These are phyloP conservation scores for Suillus luteus DNA, from an alignment of 768 basidiomycete genomes.

Conservation along the genomic window DNA sequence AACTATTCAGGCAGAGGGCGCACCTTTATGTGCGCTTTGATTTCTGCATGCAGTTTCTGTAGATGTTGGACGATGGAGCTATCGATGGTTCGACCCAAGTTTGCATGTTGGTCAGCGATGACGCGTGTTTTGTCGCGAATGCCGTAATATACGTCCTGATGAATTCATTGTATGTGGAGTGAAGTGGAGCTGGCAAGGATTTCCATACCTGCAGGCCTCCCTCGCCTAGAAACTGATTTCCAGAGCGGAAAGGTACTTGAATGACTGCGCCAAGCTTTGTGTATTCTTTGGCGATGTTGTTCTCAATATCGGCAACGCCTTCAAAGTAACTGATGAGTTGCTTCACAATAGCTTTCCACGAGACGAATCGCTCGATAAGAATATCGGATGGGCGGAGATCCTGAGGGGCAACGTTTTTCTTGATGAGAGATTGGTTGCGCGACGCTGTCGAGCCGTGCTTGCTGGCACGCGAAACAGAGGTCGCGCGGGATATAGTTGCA, in stretches of 20 bases:
- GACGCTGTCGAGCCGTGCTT: conserved; percentile 73
- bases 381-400: conserved; percentile 93
- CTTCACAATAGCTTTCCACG: conserved; percentile 97
- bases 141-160: conserved; percentile 86
- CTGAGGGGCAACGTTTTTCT: conserved; percentile 89
- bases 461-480: conserved; percentile 67
- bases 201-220: conserved; percentile 79
- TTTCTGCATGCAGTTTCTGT: conserved; percentile 90
- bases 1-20: conserved; percentile 11
- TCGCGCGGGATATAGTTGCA: conserved; percentile 64
- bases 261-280: conserved; percentile 94
- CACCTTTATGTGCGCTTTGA: conserved; percentile 97
- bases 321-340: conserved; percentile 93
- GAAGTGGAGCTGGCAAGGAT: neutral
- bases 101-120: conserved; percentile 96
- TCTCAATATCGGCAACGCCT: conserved; percentile 87
- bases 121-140: conserved; percentile 91
- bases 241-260: conserved; percentile 93
- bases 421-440: conserved; percentile 84
- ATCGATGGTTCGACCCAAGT: conserved; percentile 94
- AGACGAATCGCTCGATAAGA: conserved; percentile 91
- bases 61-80: conserved; percentile 97
- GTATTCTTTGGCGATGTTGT: conserved; percentile 90
- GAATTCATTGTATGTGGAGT: neutral
- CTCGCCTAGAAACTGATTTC: conserved; percentile 98